Evolutionary conservation across 202 grass and related monocot species (phyloP).

Genomic region (Carex sylvatica): DNA sequence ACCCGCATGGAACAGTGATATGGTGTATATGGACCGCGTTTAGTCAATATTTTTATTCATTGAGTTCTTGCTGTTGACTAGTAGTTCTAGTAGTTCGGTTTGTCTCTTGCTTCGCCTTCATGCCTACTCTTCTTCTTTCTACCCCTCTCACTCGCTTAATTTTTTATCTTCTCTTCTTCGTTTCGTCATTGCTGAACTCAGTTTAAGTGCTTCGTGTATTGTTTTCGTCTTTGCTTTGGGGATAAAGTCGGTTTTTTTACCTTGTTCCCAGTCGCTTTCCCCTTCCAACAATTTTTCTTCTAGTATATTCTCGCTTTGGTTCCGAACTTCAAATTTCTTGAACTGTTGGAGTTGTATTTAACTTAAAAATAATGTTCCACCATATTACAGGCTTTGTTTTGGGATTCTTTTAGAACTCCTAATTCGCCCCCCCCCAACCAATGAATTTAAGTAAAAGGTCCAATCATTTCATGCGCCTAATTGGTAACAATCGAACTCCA

Average conservation of each 20-base stretch:
- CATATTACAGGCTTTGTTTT: background rate
- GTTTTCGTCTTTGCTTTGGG: background rate
- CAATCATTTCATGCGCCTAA: background rate
- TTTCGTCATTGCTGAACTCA: slow-evolving; percentile 4
- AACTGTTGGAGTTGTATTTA: background rate
- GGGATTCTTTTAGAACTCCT: background rate
- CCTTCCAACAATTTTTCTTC: background rate
- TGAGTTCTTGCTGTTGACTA: slow-evolving; percentile 7
- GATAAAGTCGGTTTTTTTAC: background rate
- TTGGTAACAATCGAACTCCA: background rate
- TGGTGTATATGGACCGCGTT: background rate
- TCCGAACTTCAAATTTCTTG: background rate
- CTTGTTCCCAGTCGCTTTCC: background rate
- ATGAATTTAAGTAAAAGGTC: background rate
- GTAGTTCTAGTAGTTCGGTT: background rate
- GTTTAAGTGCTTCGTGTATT: background rate
- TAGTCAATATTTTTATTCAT: background rate
- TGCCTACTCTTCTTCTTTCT: slow-evolving; percentile 31
- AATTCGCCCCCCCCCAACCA: background rate
- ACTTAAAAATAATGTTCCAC: background rate
- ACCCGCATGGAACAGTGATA: background rate
- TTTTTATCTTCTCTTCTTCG: slow-evolving; percentile 5
- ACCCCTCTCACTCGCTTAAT: slow-evolving; percentile 8
- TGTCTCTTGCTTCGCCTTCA: slow-evolving; percentile 11
- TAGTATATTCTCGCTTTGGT: background rate